Base-by-base conservation (phyloP, 768 basidiomycete genomes). In the Calocybe gangraenosa region DNA sequence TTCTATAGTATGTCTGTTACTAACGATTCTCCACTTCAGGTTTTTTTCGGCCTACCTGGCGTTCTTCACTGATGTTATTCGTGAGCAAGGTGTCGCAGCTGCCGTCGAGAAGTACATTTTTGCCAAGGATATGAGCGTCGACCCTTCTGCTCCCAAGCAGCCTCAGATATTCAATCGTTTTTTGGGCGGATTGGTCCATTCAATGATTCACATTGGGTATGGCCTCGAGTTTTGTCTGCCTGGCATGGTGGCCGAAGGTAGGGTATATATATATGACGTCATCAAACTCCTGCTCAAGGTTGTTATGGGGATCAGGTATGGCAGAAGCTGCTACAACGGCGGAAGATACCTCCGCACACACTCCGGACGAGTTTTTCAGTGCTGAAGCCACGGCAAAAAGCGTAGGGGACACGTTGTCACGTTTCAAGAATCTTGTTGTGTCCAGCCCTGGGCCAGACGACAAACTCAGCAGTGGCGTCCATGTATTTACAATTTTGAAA, bases 241-340 rank as follows among this genome's bases (percentile, higher is more conserved):
- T 2, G 85, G 83, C 1, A 64, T 84, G 47, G 61, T 78, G 2
- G 76, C 76, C 2, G 84, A 87, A 68, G 85, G 84, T 82, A 10
- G 51, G 22, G n/a, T n/a, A n/a, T 19, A 17, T 21, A 19, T 25
- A 25, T 14, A 11, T 23, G 44, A 42, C 44, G 38, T 53, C 39
- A 45, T 42, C 9, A 1, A 15, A 15, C 7, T 3, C 10, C 3
- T 9, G 8, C 17, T 31, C n/a, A 25, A 21, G 30, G 30, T 14
- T 31, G 30, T 33, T 28, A 25, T 18, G 32, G 15, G 35, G 46
- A n/a, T 36, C 42, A 82, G 83, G 81, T 30, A 64, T 85, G 13
- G 79, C 82, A 1, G 70, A 79, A 60, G 61, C 75, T 2, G 74
- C 77, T 1, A 72, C 78, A 6, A 75, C 81, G 46, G 44, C 55